These are phyloP conservation scores for Pistacia atlantica DNA, from an alignment of 345 rosid species.

Conservation along the genomic window DNA sequence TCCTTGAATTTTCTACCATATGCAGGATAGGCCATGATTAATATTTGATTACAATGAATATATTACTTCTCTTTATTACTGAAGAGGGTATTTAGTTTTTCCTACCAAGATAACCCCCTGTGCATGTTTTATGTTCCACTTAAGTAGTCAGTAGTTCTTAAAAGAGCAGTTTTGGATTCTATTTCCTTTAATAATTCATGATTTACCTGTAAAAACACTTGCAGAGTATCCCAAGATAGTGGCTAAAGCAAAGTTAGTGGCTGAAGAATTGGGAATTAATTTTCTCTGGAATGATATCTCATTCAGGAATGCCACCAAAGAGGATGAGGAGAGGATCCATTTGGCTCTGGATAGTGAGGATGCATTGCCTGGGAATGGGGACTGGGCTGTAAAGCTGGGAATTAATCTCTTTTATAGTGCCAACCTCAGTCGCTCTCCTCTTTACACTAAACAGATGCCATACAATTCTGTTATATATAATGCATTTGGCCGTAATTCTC, in stretches of 20 bases:
- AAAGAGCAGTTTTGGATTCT: neutral
- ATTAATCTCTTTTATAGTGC: conserved; percentile 88
- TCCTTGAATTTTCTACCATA: no score
- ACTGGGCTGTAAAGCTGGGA: conserved; percentile 94
- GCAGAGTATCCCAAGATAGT: conserved; percentile 93
- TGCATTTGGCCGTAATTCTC: conserved; percentile 77
- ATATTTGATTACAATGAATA: neutral
- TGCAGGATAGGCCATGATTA: neutral
- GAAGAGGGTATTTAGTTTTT: neutral
- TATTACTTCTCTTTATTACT: neutral
- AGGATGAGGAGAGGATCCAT: conserved; percentile 70
- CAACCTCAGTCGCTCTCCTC: conserved; percentile 73
- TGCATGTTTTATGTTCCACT: conserved; percentile 4
- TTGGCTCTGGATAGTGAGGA: conserved; percentile 77
- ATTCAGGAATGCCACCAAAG: conserved; percentile 62
- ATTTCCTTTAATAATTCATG: neutral
- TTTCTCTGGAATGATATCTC: conserved; percentile 56
- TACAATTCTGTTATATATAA: conserved; percentile 81
- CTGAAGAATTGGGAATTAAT: conserved; percentile 73
- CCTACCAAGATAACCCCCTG: neutral
- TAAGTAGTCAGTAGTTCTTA: neutral
- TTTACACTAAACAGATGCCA: conserved; percentile 98
- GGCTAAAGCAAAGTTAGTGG: conserved; percentile 73
- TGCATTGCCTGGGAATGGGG: conserved; percentile 78
- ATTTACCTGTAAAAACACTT: conserved; percentile 24